Base-by-base conservation (phyloP, 108 stramenopile species). In the Nitzschia sp. region DNA sequence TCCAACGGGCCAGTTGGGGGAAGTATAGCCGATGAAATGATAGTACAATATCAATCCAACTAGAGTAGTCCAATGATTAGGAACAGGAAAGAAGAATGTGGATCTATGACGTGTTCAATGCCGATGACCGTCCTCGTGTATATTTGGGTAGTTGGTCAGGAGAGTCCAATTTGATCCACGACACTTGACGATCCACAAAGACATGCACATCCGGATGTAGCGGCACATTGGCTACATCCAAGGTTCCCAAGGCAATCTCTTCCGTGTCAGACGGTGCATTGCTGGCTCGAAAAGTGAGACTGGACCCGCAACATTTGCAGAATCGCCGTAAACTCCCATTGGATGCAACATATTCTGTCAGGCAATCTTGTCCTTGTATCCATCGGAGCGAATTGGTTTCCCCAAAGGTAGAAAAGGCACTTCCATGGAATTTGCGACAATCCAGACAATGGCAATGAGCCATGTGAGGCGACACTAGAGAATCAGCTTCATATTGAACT, bases 381-480 rank as follows among this genome's bases (percentile, higher is more conserved):
- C 46, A 48, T 17, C 14, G n/a, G n/a, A 48, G 17, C 14, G 14
- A 17, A 48, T 17, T 48, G 14, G 46, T 48, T 17, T 17, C 46
- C 17, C n/a, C 46, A 48, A 48, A 48, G 17, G 46, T 48, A 2
- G 46, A 48, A 48, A 48, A 48, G 14, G 46, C 46, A 3, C n/a
- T 17, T 17, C 46, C 46, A 48, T 48, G 46, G 17, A 48, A 48
- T 17, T 48, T 48, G 14, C 46, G 14, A 17, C 46, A 48, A 17
- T 48, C 46, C 14, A 48, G n/a, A 48, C 46, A 48, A 48, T 48
- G 46, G 46, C 46, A 48, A 17, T 48, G 46, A 6, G 46, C 46
- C 14, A 48, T 48, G 46, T 17, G 46, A 48, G 14, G n/a, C n/a
- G 46, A 17, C 2, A 48, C 14, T 48, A 48, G 46, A 17, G 14